Conservation (phyloP, 2,329 filamentous ascomycete species). For the Juglanconis sp. region DNA sequence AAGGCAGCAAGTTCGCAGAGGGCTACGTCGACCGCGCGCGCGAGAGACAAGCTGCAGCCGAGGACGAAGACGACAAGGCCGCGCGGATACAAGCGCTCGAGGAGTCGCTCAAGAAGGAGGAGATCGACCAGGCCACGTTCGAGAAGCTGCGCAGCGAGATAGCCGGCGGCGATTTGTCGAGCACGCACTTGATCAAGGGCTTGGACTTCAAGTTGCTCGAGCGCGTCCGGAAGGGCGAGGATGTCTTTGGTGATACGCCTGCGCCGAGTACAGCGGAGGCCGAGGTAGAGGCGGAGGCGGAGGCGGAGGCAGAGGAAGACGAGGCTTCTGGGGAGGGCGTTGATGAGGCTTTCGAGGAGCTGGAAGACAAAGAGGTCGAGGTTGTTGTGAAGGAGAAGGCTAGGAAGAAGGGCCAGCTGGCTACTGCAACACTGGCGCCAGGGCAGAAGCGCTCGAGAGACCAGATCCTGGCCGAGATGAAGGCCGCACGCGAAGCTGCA, state of each 20-base stretch:
- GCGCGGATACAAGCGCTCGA: constrained; percentile 74
- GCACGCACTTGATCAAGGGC: constrained; percentile 87
- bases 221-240: constrained; percentile 65
- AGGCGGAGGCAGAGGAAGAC: constrained; percentile 41
- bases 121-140: constrained; percentile 79
- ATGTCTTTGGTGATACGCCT: constrained; percentile 51
- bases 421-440: constrained; percentile 47
- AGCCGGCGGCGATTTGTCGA: constrained; percentile 74
- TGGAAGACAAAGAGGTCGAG: constrained; percentile 54
- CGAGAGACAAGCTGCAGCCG: constrained; percentile 49
- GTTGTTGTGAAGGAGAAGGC: constrained; percentile 48
- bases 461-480: constrained; percentile 66
- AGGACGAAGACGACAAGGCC: constrained; percentile 52
- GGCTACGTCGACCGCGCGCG: constrained; percentile 84
- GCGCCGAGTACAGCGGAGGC: constrained; percentile 28
- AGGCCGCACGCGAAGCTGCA: constrained; percentile 58
- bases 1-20: constrained; percentile 72
- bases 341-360: constrained; percentile 64
- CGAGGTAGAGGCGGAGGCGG: constrained; percentile 36
- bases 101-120: constrained; percentile 74
- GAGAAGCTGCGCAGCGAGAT: constrained; percentile 73
- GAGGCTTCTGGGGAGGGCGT: constrained; percentile 55
- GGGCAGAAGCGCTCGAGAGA: constrained; percentile 63
- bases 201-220: constrained; percentile 80
- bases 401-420: constrained; percentile 61